These are phyloP conservation scores for Carex myosuroides DNA, from an alignment of 176 grass and related monocot genomes.

Conservation along the genomic window DNA sequence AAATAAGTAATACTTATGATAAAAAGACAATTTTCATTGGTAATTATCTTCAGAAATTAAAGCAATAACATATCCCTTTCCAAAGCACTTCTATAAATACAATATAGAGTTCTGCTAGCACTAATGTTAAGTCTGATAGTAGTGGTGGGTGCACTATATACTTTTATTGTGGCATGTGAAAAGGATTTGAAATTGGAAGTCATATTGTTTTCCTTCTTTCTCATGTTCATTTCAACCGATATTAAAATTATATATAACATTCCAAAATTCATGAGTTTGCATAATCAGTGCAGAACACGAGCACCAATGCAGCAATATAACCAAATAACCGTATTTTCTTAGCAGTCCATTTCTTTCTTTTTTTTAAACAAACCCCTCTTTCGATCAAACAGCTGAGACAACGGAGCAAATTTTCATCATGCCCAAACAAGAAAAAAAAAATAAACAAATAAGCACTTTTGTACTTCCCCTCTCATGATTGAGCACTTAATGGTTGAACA, in stretches of 20 bases:
- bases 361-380: neutral
- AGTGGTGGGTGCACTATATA: neutral
- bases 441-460: neutral
- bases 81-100: neutral
- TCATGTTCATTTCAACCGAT: neutral
- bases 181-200: neutral
- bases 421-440: neutral
- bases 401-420: neutral
- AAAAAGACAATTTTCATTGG: neutral
- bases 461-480: neutral
- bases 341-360: neutral
- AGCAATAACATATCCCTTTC: neutral
- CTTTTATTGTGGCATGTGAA: neutral
- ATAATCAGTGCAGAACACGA: neutral
- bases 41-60: neutral
- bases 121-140: neutral
- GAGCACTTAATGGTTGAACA: constrained; percentile 35
- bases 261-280: neutral
- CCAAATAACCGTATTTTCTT: neutral
- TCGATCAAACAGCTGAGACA: neutral
- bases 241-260: neutral
- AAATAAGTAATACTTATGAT: neutral
- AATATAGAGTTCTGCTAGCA: neutral
- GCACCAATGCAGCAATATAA: neutral
- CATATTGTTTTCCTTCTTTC: neutral